Base-by-base conservation (phyloP, 2,329 filamentous ascomycete genomes). In the Botrytis paeoniae region DNA sequence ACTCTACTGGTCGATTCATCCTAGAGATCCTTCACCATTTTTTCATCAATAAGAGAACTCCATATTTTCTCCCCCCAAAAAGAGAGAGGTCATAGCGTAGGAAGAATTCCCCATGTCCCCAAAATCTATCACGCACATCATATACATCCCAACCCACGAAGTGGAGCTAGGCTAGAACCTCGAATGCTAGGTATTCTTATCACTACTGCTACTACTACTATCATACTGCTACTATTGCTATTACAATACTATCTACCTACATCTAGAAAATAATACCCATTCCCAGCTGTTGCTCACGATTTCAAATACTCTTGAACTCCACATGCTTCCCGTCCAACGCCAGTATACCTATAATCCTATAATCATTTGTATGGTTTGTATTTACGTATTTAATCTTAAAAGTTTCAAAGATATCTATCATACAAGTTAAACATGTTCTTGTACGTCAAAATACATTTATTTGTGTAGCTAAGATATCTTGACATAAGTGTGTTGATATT, bases 201-300 rank as follows among this genome's bases (percentile, higher is more conserved):
- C 25, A 48, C 20, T 10, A 48, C 45, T 25, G 20, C 8, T 22
- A 10, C 8, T 48, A 0, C 45, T 43, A 43, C 1, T 41, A 16
- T 45, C 20, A 18, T 20, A 7, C 7, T 18, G 20, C 43, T 45
- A 45, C 43, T 43, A 43, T 14, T 41, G 6, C 39, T 43, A 6
- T 18, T 1, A 45, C 43, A 35, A 3, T 45, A 22, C 43, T 45
- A n/a, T 54, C 2, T n/a, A 54, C 12, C 25, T 54, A n/a, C 12
- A n/a, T n/a, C 1, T 16, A 54, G 25, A 4, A 14, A 16, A 5
- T 6, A 16, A n/a, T 0, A 14, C 12, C 9, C 7, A 6, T 10
- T 0, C 2, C 10, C 7, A n/a, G 25, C 25, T 16, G 12, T 8
- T 54, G 25, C 12, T 54, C 48, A n/a, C 48, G 0, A 54, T n/a